Evolutionary conservation across 1,139 yeast genomes (phyloP), one percentile per base, ranked within the genome.

Genomic region (Hyphopichia wangnamkhiaoensis): DNA sequence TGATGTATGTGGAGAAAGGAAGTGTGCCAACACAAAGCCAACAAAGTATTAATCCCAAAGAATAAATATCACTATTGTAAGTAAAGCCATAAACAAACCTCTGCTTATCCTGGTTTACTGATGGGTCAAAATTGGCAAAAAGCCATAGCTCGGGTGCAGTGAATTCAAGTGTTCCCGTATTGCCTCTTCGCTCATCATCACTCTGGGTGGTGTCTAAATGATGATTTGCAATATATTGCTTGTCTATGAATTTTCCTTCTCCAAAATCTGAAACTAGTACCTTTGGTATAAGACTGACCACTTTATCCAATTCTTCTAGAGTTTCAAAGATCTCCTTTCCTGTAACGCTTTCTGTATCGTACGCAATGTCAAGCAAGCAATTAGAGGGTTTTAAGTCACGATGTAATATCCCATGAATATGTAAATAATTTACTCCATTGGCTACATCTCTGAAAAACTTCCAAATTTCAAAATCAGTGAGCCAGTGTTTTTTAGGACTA

Each of bases 311-410:
- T 3, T 48, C 52, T 17, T 53, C 54, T 6, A 32, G 34, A 24
- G 33, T 38, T 8, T 42, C 38, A 44, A 49, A 39, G 39, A 51
- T 5, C 43, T 48, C 12, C 33, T 41, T 19, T 5, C 33, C 45
- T 36, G 25, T 38, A 27, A 15, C 37, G 24, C 42, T 7, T 9
- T 46, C 40, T 38, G n/a, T 23, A 16, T 12, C 19, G 41, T 66
- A 71, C 21, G 56, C 54, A 1, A 62, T 55, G 26, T 82, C 74
- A 36, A 89, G 61, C 23, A 90, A 65, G 59, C 96, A 88, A 51
- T 90, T 90, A 0, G 95, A 85, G 0, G 96, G 96, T 52, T 90
- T 90, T 45, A 90, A 68, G 57, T 90, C 97, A 17, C 96, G 71
- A 53, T 90, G 97, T 15, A 90, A 75, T 28, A 89, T 82, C 21